Base-by-base conservation (phyloP, 768 basidiomycete genomes). In the Mycena galericulata region DNA sequence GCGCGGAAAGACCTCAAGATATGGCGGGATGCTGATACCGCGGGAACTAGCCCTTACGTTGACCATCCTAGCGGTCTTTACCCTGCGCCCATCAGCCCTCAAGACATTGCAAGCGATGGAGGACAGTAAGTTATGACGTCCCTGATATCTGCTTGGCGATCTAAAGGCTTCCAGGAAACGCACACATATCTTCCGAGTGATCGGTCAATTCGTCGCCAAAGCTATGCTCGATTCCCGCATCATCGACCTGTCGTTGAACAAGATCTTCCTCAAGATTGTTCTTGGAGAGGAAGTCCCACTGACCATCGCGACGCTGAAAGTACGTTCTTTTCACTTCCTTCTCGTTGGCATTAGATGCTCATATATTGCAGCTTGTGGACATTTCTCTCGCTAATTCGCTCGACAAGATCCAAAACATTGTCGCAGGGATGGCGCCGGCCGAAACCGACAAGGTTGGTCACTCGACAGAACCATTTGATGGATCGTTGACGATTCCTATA, bases 211-310 rank as follows among this genome's bases (percentile, higher is more conserved):
- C 79, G 91, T 98, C 27, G 98, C 96, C 11, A 97, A 98, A 81
- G 96, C 97, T 4, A 90, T 99, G 87, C 83, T 99, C 47, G 98
- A 99, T 80, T 98, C 97, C 12, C 89, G 98, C 22, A 98, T 99
- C 76, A 97, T 99, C 80, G 98, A 99, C 78, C 84, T 99, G 71
- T 91, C 94, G 30, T 90, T 99, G 78, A 98, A 96, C 83, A 95
- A 94, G 78, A 82, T 97, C n/a, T 98, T 99, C 86, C 84, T 99
- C 70, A 95, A 94, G 78, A 86, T 94, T 57, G 86, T 97, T 8
- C 88, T 99, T 17, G 95, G 94, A 24, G 93, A 96, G 71, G 90
- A 94, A 40, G 86, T 99, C 29, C 92, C 95, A 17, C 82, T 93
- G 71, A 93, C 91, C 4, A 87, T 97, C 62, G 88, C 93, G n/a